A percentile compares a stretch with the other conserved stretches of the same genome.
phyloP scores from a whole-genome alignment of 176 grass and related monocot genomes.

The Bromus sterilis region DNA sequence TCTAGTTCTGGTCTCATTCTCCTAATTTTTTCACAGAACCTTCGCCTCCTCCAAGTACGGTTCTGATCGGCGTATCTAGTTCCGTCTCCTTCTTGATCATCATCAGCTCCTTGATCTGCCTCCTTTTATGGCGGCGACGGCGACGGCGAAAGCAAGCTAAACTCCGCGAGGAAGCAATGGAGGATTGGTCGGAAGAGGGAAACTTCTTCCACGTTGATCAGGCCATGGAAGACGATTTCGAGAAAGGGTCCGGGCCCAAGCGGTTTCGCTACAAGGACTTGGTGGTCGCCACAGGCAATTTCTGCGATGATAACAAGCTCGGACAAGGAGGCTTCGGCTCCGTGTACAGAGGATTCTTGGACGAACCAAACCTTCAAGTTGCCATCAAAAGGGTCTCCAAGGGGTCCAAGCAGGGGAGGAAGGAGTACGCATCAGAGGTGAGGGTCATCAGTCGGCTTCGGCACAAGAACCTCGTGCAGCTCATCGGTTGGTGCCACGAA shows the following conservation, averaged over 20 bases:
- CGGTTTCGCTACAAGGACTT: neutral
- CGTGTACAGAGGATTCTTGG: neutral
- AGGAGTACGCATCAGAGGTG: constrained; percentile 51
- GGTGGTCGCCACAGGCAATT: neutral
- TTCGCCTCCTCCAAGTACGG: neutral
- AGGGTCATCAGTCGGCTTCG: constrained; percentile 34
- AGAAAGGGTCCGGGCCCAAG: neutral
- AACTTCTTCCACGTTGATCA: neutral
- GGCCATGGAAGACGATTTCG: neutral
- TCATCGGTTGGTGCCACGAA: constrained; percentile 32
- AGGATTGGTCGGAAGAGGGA: neutral
- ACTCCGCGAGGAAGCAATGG: neutral
- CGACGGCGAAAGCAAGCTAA: neutral
- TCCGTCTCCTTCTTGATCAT: neutral
- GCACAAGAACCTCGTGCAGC: constrained; percentile 41
- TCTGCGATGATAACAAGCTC: neutral
- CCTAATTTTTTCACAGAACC: neutral
- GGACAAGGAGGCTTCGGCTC: neutral
- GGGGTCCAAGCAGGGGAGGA: constrained; percentile 28
- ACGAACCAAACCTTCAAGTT: neutral
- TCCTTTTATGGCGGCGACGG: neutral
- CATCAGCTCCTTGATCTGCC: neutral
- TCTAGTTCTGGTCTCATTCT: too few species aligned
- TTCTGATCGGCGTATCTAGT: neutral
- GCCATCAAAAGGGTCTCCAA: constrained; percentile 18